phyloP scores from a whole-genome alignment of 164 flowering plant genomes.

The Stephania yunnanensis region DNA sequence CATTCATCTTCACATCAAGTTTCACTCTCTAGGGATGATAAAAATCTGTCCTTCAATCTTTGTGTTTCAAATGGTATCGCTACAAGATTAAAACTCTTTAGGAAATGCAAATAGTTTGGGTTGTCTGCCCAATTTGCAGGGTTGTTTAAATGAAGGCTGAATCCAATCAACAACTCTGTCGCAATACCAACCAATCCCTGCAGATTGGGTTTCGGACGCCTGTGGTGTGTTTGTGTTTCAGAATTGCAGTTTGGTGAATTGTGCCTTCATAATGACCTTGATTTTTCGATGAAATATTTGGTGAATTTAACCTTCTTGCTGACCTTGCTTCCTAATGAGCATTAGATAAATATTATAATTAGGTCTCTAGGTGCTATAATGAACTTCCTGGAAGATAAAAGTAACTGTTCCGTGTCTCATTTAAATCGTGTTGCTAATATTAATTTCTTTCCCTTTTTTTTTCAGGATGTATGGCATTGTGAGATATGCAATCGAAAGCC shows the following conservation, averaged over 20 bases:
- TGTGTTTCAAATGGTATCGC: too few relatives aligned
- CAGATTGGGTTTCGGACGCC: too few relatives aligned
- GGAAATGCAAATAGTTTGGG: too few relatives aligned
- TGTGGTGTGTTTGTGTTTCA: too few relatives aligned
- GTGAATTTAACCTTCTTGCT: neutral
- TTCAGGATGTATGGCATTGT: constrained; percentile 99
- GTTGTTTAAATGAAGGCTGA: too few relatives aligned
- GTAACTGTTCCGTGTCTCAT: neutral
- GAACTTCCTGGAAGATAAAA: neutral
- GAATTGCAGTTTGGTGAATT: neutral
- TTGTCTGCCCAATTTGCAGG: too few relatives aligned
- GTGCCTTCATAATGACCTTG: neutral
- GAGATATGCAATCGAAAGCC: constrained; percentile 97
- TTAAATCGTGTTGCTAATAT: neutral
- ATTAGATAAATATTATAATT: neutral
- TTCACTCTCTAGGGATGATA: too few relatives aligned
- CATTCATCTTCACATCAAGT: too few relatives aligned
- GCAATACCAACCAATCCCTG: too few relatives aligned
- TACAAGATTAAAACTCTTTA: too few relatives aligned
- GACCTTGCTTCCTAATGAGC: neutral
- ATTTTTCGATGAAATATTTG: neutral
- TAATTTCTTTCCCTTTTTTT: neutral
- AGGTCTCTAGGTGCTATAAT: neutral
- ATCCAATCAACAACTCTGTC: too few relatives aligned
- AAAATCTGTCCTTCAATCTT: too few relatives aligned